Percentiles rank a stretch among this genome's conserved stretches.
Evolutionary conservation across 1,284 basidiomycete species (phyloP).

Genomic region (Austroboletus novae-zelandiae): DNA sequence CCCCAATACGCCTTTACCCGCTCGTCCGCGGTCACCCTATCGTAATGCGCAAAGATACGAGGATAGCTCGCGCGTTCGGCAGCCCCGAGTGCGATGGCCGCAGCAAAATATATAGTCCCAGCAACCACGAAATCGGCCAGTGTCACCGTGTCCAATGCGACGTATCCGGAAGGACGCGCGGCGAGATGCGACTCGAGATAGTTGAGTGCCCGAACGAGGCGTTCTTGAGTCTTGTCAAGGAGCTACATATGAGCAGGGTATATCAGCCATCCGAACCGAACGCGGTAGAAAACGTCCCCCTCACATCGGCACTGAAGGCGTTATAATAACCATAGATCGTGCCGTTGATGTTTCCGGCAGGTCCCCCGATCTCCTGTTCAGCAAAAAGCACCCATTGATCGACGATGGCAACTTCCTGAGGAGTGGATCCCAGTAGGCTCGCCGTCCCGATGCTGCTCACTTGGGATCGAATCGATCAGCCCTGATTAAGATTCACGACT

Average conservation of each 20-base stretch:
- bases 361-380: conserved; percentile 41
- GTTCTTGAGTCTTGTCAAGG: conserved; percentile 8
- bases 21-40: conserved; percentile 47
- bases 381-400: conserved; percentile 51
- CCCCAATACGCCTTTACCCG: conserved; percentile 31
- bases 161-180: conserved; percentile 39
- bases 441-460: conserved; percentile 47
- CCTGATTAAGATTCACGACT: neutral
- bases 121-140: conserved; percentile 50
- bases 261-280: neutral
- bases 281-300: neutral
- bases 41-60: conserved; percentile 47
- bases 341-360: neutral
- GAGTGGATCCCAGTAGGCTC: conserved; percentile 44
- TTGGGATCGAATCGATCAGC: conserved; percentile 22
- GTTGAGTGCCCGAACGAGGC: conserved; percentile 24
- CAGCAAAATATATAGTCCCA: conserved; percentile 27
- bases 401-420: conserved; percentile 44
- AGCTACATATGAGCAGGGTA: conserved; percentile 3
- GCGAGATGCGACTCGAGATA: conserved; percentile 48
- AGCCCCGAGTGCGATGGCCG: conserved; percentile 36
- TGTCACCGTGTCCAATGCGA: conserved; percentile 58
- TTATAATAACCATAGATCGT: neutral
- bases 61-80: conserved; percentile 39
- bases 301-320: neutral